A percentile compares a stretch with the other conserved stretches of the same genome.
These are phyloP conservation scores for Periconia macrospinosa DNA, from an alignment of 2,329 filamentous ascomycete genomes.

Conservation along the genomic window DNA sequence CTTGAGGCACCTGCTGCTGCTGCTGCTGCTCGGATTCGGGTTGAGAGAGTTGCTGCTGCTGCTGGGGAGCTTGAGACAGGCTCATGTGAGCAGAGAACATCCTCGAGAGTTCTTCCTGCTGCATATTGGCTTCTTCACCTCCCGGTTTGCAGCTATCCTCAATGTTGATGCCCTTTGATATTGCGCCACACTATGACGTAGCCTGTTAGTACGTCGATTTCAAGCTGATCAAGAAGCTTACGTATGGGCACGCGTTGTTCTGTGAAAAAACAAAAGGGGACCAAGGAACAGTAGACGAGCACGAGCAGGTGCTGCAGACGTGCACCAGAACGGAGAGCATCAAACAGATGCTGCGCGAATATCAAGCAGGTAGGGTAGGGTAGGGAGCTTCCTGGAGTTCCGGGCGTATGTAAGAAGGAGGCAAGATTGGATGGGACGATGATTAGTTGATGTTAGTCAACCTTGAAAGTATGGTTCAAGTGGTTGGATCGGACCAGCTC, in stretches of 20 bases:
- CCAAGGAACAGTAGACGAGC: slow-evolving; percentile 45
- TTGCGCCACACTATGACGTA: slow-evolving; percentile 49
- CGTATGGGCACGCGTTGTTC: slow-evolving; percentile 49
- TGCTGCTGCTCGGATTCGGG: slow-evolving; percentile 44
- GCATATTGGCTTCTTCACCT: slow-evolving; percentile 50
- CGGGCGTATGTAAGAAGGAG: neutral
- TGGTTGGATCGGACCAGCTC: slow-evolving; percentile 15
- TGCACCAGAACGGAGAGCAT: slow-evolving; percentile 45
- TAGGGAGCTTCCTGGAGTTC: neutral
- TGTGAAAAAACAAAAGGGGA: slow-evolving; percentile 48
- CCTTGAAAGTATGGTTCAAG: slow-evolving; percentile 17
- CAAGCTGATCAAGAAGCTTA: slow-evolving; percentile 38
- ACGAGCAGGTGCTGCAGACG: slow-evolving; percentile 41
- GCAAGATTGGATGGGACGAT: slow-evolving; percentile 1
- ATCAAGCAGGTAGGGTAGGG: neutral
- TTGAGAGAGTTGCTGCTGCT: slow-evolving; percentile 14
- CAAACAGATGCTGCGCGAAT: neutral
- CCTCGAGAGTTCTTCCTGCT: slow-evolving; percentile 78
- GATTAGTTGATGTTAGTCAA: slow-evolving; percentile 21
- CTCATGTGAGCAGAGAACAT: slow-evolving; percentile 78
- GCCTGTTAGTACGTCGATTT: slow-evolving; percentile 28
- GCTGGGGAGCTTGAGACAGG: slow-evolving; percentile 49
- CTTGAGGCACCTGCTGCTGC: slow-evolving; percentile 43
- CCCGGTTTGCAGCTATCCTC: slow-evolving; percentile 21
- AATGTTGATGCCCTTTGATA: slow-evolving; percentile 48